These are phyloP conservation scores for Conticribra guillardii DNA, from an alignment of 108 stramenopile species.

Conservation along the genomic window DNA sequence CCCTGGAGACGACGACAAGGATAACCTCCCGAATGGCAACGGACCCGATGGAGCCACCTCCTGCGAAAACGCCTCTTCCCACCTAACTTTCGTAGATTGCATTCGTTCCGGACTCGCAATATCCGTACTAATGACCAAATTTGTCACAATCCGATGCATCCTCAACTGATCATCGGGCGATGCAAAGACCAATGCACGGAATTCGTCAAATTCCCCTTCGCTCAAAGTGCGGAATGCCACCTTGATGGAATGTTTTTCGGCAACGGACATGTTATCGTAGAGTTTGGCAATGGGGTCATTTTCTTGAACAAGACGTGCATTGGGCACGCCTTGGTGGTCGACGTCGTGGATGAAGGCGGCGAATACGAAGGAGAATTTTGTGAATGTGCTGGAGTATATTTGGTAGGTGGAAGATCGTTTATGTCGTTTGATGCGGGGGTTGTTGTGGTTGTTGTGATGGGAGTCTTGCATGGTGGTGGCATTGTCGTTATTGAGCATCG, in stretches of 20 bases:
- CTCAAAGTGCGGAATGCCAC: not conserved
- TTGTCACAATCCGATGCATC: conserved; percentile 40
- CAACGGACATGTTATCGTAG: conserved; percentile 37
- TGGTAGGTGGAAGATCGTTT: conserved; percentile 19
- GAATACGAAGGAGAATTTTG: conserved; percentile 57
- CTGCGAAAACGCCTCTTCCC: conserved; percentile 40
- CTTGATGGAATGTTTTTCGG: not conserved
- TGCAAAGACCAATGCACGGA: not conserved
- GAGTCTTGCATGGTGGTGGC: not conserved
- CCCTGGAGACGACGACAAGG: conserved; percentile 23
- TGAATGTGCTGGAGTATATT: conserved; percentile 45
- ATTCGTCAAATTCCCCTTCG: not conserved
- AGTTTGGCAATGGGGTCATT: conserved; percentile 51
- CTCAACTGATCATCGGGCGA: conserved; percentile 43
- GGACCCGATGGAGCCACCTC: not conserved
- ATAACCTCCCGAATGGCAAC: conserved; percentile 18
- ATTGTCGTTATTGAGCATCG: no score
- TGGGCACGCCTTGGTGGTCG: conserved; percentile 65
- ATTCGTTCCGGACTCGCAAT: conserved; percentile 51
- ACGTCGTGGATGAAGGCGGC: conserved; percentile 57
- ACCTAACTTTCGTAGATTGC: conserved; percentile 39
- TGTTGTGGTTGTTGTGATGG: not conserved
- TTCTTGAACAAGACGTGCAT: conserved; percentile 57
- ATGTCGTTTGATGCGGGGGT: conserved; percentile 11
- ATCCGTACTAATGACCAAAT: conserved; percentile 43